phyloP scores from a whole-genome alignment of 345 rosid species.

The Litchi chinensis region DNA sequence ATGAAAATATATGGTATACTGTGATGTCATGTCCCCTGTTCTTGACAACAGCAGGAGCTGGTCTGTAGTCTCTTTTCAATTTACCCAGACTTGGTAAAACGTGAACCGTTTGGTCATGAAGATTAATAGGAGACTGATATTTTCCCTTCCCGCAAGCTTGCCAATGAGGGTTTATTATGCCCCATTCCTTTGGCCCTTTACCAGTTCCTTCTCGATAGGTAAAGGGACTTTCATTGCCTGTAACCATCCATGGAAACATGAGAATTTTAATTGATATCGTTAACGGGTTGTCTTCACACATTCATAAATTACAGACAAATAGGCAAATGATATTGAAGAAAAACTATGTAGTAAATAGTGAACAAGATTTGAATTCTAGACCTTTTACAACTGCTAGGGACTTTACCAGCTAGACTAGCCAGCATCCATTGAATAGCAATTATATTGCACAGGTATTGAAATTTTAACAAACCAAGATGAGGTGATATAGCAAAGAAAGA shows the following conservation, averaged over 20 bases:
- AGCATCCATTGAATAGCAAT: no score
- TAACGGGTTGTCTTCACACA: no score
- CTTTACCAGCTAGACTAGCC: not conserved
- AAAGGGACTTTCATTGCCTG: constrained; percentile 50
- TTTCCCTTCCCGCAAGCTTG: constrained; percentile 49
- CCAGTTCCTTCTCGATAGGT: constrained; percentile 39
- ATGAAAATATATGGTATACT: constrained; percentile 33
- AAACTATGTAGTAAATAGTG: no score
- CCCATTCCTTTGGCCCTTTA: constrained; percentile 59
- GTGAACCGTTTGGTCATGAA: constrained; percentile 31
- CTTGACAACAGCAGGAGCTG: constrained; percentile 53
- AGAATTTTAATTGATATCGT: not conserved
- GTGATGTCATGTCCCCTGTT: constrained; percentile 71
- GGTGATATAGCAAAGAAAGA: not conserved
- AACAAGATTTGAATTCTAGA: no score
- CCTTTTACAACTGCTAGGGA: not conserved
- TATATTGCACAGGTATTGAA: not conserved
- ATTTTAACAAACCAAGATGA: not conserved
- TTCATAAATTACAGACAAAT: no score
- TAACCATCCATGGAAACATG: not conserved
- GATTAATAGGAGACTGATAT: constrained; percentile 72
- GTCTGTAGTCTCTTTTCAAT: constrained; percentile 49
- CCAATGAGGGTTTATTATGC: constrained; percentile 53
- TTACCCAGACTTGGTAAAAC: constrained; percentile 31
- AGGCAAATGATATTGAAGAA: no score